Evolutionary conservation across 2,329 filamentous ascomycete genomes (phyloP).

Genomic region (Botryotinia globosa): DNA sequence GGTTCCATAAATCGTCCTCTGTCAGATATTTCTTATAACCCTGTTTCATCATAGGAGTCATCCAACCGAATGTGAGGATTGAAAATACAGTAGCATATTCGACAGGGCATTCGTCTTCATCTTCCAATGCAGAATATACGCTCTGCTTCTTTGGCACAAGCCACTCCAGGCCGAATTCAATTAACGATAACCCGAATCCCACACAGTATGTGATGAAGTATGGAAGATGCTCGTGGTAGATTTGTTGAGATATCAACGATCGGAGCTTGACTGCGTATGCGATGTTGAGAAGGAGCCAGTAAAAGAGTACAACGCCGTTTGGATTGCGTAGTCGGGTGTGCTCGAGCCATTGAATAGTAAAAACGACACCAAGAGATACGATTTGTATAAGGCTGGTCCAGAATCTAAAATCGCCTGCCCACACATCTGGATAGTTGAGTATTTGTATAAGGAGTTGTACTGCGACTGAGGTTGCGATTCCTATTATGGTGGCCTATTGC

Average conservation of each 20-base stretch:
- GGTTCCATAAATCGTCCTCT: slow-evolving; percentile 92
- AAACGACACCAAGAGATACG: slow-evolving; percentile 60
- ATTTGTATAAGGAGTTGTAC: slow-evolving; percentile 63
- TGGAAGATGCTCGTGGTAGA: slow-evolving; percentile 53
- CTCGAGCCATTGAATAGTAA: slow-evolving; percentile 65
- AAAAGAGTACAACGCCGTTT: slow-evolving; percentile 69
- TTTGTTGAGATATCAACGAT: slow-evolving; percentile 61
- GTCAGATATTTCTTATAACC: slow-evolving; percentile 91
- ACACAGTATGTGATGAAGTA: slow-evolving; percentile 64
- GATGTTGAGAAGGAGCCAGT: slow-evolving; percentile 68
- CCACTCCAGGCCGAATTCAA: slow-evolving; percentile 67
- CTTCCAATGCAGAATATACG: slow-evolving; percentile 64
- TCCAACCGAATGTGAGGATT: slow-evolving; percentile 92
- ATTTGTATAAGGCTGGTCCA: slow-evolving; percentile 65
- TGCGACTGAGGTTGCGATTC: slow-evolving; percentile 55
- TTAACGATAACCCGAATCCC: slow-evolving; percentile 55
- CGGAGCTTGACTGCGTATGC: slow-evolving; percentile 64
- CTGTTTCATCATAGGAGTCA: slow-evolving; percentile 96
- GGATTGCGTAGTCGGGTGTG: slow-evolving; percentile 67
- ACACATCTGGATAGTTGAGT: slow-evolving; percentile 55
- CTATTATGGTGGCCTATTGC: slow-evolving; percentile 53
- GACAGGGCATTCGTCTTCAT: slow-evolving; percentile 65
- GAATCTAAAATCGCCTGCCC: slow-evolving; percentile 66
- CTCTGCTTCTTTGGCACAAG: slow-evolving; percentile 67
- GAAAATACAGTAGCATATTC: slow-evolving; percentile 96